Evolutionary conservation across 495 filamentous ascomycete genomes (phyloP).

Genomic region (Neurospora sp.): DNA sequence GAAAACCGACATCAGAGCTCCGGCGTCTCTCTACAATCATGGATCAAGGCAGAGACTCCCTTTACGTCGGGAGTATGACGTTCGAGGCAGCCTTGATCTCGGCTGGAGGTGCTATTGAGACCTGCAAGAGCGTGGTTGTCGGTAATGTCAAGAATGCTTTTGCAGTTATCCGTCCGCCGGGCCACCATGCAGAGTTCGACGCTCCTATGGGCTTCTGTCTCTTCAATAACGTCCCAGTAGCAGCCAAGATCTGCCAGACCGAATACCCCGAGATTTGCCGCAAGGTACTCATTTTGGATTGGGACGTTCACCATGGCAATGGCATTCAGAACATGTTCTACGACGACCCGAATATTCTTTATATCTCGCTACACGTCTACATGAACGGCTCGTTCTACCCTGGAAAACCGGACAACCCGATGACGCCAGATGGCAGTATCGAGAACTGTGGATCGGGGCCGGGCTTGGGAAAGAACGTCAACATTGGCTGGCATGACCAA

Average conservation of each 20-base stretch:
- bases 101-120: conserved; percentile 92
- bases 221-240: conserved; percentile 94
- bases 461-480: conserved; percentile 85
- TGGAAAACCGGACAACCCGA: conserved; percentile 48
- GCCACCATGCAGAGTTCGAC: conserved; percentile 85
- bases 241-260: conserved; percentile 69
- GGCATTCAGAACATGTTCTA: conserved; percentile 97
- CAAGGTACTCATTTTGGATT: conserved; percentile 89
- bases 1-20: conserved; percentile 48
- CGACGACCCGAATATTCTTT: conserved; percentile 85
- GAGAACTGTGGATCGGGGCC: conserved; percentile 63
- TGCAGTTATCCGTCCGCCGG: conserved; percentile 87
- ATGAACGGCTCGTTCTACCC: conserved; percentile 80
- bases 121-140: conserved; percentile 70
- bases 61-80: conserved; percentile 80
- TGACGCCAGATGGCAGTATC: conserved; percentile 56
- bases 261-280: conserved; percentile 68
- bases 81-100: conserved; percentile 73
- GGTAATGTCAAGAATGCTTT: conserved; percentile 86
- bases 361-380: conserved; percentile 93
- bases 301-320: conserved; percentile 85
- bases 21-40: conserved; percentile 44
- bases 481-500: conserved; percentile 85
- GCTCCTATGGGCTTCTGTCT: conserved; percentile 87
- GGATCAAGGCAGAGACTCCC: conserved; percentile 62